Evolutionary conservation across 2,329 filamentous ascomycete genomes (phyloP).

Genomic region (Aspergillus oerlinghausenensis): DNA sequence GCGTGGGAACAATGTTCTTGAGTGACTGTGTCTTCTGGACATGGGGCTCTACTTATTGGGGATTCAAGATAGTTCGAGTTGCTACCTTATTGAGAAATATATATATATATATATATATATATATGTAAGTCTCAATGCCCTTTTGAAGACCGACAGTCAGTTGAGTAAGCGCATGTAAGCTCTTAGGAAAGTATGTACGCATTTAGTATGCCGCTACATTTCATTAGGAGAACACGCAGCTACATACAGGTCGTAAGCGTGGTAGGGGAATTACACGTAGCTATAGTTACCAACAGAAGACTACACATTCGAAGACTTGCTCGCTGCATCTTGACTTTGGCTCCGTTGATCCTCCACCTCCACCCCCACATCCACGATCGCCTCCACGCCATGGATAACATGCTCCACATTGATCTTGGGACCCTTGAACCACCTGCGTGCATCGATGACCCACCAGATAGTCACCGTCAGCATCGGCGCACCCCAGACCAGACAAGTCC

Average conservation of each 20-base stretch:
- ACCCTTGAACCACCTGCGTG: slow-evolving; percentile 65
- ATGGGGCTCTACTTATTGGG: too few relatives aligned
- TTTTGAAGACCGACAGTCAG: neutral
- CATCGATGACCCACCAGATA: slow-evolving; percentile 61
- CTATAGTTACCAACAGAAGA: neutral
- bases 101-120: neutral
- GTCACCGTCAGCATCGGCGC: slow-evolving; percentile 56
- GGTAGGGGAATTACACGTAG: neutral
- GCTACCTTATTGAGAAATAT: neutral
- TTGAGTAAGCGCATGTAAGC: neutral
- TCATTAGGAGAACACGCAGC: neutral
- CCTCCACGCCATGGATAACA: slow-evolving; percentile 26
- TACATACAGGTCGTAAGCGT: neutral
- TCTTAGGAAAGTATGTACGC: neutral
- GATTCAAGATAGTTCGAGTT: neutral
- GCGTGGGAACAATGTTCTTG: neutral
- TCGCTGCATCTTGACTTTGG: neutral
- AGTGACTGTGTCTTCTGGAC: neutral
- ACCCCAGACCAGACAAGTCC: slow-evolving; percentile 64
- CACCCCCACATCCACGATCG: slow-evolving; percentile 22
- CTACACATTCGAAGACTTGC: neutral
- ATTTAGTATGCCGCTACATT: too few relatives aligned
- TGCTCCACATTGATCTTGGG: slow-evolving; percentile 65
- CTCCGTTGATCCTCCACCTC: slow-evolving; percentile 8
- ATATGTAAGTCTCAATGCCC: neutral